Evolutionary conservation across 2,329 filamentous ascomycete species (phyloP), one percentile per base, ranked within the genome.

Genomic region (Penicillium sp.): DNA sequence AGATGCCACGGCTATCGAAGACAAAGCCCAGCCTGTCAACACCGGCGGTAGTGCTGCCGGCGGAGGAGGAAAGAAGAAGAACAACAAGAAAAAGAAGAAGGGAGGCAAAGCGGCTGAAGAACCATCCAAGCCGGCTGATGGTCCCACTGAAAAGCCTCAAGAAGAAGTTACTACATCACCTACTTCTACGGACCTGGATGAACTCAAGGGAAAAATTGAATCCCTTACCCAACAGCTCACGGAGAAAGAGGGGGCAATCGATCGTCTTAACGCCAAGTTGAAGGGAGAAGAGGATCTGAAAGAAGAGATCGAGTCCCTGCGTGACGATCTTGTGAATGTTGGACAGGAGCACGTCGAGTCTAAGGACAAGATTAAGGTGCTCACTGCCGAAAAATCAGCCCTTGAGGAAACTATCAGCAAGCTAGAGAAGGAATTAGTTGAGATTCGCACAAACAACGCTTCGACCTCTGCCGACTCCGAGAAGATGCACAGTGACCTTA

Each of bases 41-140:
- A 28, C 50, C 1, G 16, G 49, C 11, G 37, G 38, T 3, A 41
- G 52, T 12, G 50, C 52, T 18, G 53, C 50, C 11, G 56, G 26
- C 60, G 27, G 23, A 3, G 58, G 65, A 10, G 63, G 56, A 10
- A 62, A 69, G 8, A 67, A 68, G 42, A 90, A 88, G 67, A 93
- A 86, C 65, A 93, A 88, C 48, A 85, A 85, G 60, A 94, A 90
- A 71, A 95, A 93, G 75, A 84, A 82, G 65, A 90, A 89, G 70
- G 79, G 77, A 12, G 76, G 73, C 20, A 78, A 76, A 47, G 62
- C 62, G 5, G 60, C 64, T 5, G 64, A 70, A 6, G 62, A 66
- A n/a, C 32, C 55, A 10, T 34, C 48, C 8, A 55, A 59, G 45
- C 35, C 54, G 36, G 37, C 48, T 6, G 49, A 50, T 29, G 12